phyloP scores from a whole-genome alignment of 2,329 filamentous ascomycete genomes.

The Fusarium abutilonis region DNA sequence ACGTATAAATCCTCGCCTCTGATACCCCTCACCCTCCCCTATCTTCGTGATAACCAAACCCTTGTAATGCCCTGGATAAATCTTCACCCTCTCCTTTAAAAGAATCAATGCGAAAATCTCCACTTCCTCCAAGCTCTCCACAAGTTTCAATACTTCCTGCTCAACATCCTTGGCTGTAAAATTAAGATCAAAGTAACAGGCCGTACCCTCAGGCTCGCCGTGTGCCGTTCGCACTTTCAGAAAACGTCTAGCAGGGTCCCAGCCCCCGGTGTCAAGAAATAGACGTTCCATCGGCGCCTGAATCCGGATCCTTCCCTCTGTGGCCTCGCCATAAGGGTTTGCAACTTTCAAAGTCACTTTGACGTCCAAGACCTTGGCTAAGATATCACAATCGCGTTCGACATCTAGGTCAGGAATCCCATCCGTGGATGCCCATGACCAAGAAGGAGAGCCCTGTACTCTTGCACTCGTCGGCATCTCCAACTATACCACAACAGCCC shows the following conservation, averaged over 20 bases:
- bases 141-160: not conserved
- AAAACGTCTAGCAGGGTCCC: not conserved
- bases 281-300: slow-evolving; percentile 2
- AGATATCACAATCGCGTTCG: rapidly evolving
- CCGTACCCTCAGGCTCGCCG: not conserved
- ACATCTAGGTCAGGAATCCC: not conserved
- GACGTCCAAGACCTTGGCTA: not conserved
- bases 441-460: not conserved
- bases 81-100: not conserved
- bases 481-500: not conserved
- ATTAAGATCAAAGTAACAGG: slow-evolving; percentile 1
- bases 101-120: slow-evolving; percentile 8
- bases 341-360: not conserved
- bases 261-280: not conserved
- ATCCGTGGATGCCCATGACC: slow-evolving; percentile 4
- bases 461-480: rapidly evolving
- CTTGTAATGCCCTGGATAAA: rapidly evolving
- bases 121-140: not conserved
- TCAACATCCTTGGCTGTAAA: not conserved
- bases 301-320: rapidly evolving
- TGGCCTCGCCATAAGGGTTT: slow-evolving; percentile 5
- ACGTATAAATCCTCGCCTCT: not conserved
- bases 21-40: not conserved
- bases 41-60: not conserved
- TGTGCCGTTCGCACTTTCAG: not conserved